These are phyloP conservation scores for Ambrosia hybrid DNA, from an alignment of 140 eudicot species.

Conservation along the genomic window DNA sequence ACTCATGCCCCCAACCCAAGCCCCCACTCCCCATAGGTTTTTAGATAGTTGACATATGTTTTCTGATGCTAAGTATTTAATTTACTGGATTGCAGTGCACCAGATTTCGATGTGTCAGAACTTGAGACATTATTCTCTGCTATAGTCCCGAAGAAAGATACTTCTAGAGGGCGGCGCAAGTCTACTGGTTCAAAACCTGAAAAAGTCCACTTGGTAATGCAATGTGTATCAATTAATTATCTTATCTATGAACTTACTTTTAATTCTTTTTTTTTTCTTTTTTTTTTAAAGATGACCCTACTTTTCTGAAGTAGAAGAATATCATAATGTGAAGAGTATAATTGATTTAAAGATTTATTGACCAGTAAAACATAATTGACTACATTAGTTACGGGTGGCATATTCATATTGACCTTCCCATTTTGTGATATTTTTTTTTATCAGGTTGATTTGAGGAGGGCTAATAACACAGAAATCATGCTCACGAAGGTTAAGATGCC, in stretches of 20 bases:
- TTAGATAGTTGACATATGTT: neutral
- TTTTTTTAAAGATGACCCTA: constrained; percentile 2
- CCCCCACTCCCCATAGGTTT: neutral
- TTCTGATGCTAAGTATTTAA: constrained; percentile 13
- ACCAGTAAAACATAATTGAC: neutral
- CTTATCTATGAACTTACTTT: constrained; percentile 11
- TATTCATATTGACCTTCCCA: constrained; percentile 11
- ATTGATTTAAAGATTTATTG: neutral
- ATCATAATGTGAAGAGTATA: constrained; percentile 2
- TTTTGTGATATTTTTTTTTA: constrained; percentile 19
- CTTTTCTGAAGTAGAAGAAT: constrained; percentile 8
- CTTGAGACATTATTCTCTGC: constrained; percentile 85
- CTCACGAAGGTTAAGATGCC: constrained; percentile 99
- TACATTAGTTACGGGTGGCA: neutral
- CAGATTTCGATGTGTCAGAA: constrained; percentile 79
- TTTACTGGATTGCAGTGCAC: constrained; percentile 44
- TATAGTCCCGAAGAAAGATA: constrained; percentile 61
- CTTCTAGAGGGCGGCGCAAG: constrained; percentile 70
- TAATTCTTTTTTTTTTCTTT: neutral
- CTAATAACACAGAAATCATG: constrained; percentile 94
- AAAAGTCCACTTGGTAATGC: constrained; percentile 73
- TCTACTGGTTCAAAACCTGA: constrained; percentile 87
- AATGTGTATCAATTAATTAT: neutral
- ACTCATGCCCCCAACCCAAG: no score
- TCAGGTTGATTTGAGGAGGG: constrained; percentile 88